Base-by-base conservation (phyloP, 1,139 yeast genomes). In the Suhomyces bokatorum region DNA sequence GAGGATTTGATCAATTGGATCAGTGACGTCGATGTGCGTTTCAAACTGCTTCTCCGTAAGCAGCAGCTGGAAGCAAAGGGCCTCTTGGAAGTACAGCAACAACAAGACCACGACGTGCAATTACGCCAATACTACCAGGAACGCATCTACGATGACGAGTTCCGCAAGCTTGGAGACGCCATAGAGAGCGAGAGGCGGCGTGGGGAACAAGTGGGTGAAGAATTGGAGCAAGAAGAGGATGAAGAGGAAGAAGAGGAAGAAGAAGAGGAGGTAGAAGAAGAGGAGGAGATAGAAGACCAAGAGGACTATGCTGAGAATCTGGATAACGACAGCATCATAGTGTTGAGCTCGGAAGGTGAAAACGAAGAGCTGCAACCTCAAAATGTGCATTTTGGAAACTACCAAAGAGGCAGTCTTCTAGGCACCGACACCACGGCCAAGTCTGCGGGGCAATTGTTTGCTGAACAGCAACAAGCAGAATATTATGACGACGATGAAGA, bases 1-100 rank as follows among this genome's bases (percentile, higher is more conserved):
- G 71, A 72, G 34, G 77, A 77, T 13, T 52, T 80, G n/a, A 63
- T 77, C 9, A 58, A 64, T 17, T 82, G 87, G 87, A 73, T 82
- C 28, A 71, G 73, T 36, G 66, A 71, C 5, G 60, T 81, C 37
- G 75, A 76, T 41, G 44, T 52, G 4, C 66, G 80, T 44, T 79
- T 80, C 4, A 59, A 65, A 40, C 46, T 58, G 2, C 68, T 77
- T 5, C 57, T 78, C 24, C 60, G 66, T 30, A 52, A 62, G 3
- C 76, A 80, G 45, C 58, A 63, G 14, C 59, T 63, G 20, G 77
- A 76, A 39, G 70, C 72, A 37, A 47, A 56, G 29, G 17, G 34
- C 7, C 37, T 48, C 34, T 29, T 41, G n/a, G 52, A 53, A 28
- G 65, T 75, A 29, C 60, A 66, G 11, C 56, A 60, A 27, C 63